Conservation (phyloP, 192 early-diverging fungal genomes). For the Entrophospora sp. region DNA sequence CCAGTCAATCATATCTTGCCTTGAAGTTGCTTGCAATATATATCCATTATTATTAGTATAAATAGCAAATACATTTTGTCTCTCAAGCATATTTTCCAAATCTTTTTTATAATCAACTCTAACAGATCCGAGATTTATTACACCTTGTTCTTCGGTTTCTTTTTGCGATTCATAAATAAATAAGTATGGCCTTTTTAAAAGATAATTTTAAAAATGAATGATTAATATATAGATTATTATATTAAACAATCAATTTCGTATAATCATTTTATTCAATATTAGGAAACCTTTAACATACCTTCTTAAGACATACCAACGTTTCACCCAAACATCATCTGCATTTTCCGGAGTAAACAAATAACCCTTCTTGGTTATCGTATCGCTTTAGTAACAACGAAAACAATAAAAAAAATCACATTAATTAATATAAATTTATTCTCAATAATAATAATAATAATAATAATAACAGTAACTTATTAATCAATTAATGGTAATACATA, state of each 20-base stretch:
- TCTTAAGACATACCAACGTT: constrained; percentile 71
- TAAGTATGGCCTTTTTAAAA: constrained; percentile 56
- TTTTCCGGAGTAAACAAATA: constrained; percentile 46
- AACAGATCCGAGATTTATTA: constrained; percentile 68
- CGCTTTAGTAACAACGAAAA: constrained; percentile 22
- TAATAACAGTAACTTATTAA: neutral
- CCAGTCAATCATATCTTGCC: constrained; percentile 61
- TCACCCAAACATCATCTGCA: constrained; percentile 58
- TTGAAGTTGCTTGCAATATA: constrained; percentile 54
- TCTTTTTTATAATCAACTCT: constrained; percentile 47
- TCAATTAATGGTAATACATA: constrained; percentile 13
- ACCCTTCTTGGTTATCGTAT: constrained; percentile 42
- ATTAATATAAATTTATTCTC: neutral
- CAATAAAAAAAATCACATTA: too few relatives aligned
- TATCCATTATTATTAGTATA: constrained; percentile 56
- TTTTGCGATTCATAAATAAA: constrained; percentile 60
- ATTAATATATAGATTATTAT: neutral
- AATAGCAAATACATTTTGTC: constrained; percentile 59
- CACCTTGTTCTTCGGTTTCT: constrained; percentile 59
- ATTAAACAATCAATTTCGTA: neutral
- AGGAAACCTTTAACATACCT: too few relatives aligned
- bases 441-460: neutral
- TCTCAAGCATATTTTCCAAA: constrained; percentile 51
- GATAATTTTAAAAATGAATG: neutral
- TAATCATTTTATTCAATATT: too few relatives aligned